Base-by-base conservation (phyloP, 2,329 filamentous ascomycete genomes). In the Talaromyces verruculosus region DNA sequence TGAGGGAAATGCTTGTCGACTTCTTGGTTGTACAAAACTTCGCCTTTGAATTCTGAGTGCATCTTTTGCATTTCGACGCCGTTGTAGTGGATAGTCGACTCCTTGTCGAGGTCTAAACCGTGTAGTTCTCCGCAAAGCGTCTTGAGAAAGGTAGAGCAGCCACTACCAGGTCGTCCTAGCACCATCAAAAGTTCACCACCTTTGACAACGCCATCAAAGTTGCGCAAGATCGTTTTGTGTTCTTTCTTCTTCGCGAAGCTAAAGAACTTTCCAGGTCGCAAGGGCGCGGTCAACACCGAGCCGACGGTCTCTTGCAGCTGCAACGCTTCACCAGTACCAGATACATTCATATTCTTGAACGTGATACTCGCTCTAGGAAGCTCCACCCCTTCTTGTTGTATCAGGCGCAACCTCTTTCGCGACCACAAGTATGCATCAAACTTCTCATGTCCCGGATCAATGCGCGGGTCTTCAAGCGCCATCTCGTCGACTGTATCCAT, bases 91-190 rank as follows among this genome's bases (percentile, higher is more conserved):
- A 96, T 87, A 67, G 90, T 87, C 0, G 91, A 89, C 6, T 81
- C 80, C 5, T 89, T 80, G 35, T 89, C 89, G 25, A 95, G 83
- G 68, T 86, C 86, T 71, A 96, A 88, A 30, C 92, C 92, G 71
- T 93, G 89, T 33, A 90, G 89, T 77, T 96, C 91, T 66, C 92
- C 92, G 13, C 91, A 87, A 66, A 96, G 84, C 0, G 91, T 91
- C 82, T 96, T 96, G 66, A 96, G 81, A 69, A 96, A 89, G 0
- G 92, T 96, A 13, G 91, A 92, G 77, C 92, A 96, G 53, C 79
- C 65, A 39, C 61, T 75, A n/a, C 65, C 65, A n/a, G 65, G 65
- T 37, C 65, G 61, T 19, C 65, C 65, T 11, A 81, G 72, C 67
- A 82, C 71, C 69, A 80, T 68, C 19, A 78, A 67, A 75, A 76